Evolutionary conservation across 345 rosid genomes (phyloP), one percentile per base, ranked within the genome.

Genomic region (Erysimum cheiranthoides): DNA sequence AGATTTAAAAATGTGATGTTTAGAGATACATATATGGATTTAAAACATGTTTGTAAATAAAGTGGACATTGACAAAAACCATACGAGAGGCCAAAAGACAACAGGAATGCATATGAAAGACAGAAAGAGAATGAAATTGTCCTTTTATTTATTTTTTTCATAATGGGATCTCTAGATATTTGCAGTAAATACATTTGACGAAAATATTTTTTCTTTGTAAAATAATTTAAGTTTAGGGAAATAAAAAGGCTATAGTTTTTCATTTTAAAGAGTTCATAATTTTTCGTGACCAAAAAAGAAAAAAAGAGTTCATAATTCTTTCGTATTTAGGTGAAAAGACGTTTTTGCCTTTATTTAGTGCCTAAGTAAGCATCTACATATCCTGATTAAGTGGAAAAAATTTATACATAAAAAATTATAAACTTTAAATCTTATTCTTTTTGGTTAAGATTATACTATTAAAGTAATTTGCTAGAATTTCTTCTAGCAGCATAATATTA

Each of bases 321-420:
- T 61, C 6, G 50, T 62, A 27, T 8, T 8, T 10, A 28, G 18
- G 56, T 10, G 40, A 66, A 34, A 8, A 8, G 56, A 68, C 74
- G 62, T 68, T 39, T 61, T 38, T 32, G 69, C 68, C 63, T 31
- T 60, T 59, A 42, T 39, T 13, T 14, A 68, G 11, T 74, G 67
- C 2, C 30, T 36, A 66, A 49, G 39, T 25, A 27, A 35, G 51
- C 11, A 54, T 6, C 17, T 69, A 56, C 66, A 13, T 27, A 74
- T n/a, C 38, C 38, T 39, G 7, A 28, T 34, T 8, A 28, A 40
- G 43, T 39, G 25, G 21, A 34, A 14, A 14, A 38, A 11, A 7
- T 30, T 40, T 52, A 39, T 42, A 57, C 12, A 36, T 8, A 12
- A 9, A 28, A 8, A 2, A 2, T 40, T 21, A 31, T 31, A 0